Evolutionary conservation across 345 rosid genomes (phyloP).

Genomic region (Eutrema heterophyllum): DNA sequence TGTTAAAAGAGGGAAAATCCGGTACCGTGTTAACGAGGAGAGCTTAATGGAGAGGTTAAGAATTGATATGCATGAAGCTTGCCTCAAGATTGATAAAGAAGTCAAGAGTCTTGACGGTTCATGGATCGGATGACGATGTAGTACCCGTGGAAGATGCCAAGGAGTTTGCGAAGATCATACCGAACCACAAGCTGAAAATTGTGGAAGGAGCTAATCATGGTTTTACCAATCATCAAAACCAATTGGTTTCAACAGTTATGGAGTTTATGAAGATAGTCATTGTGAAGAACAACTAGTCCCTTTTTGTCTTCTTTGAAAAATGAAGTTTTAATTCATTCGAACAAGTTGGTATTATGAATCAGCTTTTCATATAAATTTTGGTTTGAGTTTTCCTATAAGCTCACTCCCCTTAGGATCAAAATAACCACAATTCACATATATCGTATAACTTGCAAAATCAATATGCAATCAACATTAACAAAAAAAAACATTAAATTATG

Average conservation of each 20-base stretch:
- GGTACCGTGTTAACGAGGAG: neutral
- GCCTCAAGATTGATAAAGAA: slow-evolving; percentile 43
- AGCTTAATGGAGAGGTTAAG: neutral
- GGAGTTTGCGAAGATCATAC: slow-evolving; percentile 38
- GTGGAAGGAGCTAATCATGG: slow-evolving; percentile 53
- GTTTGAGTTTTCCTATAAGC: too few species aligned
- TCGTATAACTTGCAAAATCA: too few species aligned
- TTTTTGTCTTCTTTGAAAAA: neutral
- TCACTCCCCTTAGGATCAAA: too few species aligned
- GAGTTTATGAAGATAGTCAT: slow-evolving; percentile 36
- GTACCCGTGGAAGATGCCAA: slow-evolving; percentile 50
- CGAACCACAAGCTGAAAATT: slow-evolving; percentile 49
- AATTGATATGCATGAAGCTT: slow-evolving; percentile 51
- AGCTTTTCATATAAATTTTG: neutral
- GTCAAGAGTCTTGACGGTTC: slow-evolving; percentile 78
- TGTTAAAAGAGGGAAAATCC: neutral
- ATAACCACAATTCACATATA: too few species aligned
- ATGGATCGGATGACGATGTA: slow-evolving; percentile 49
- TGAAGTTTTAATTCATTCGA: too few species aligned
- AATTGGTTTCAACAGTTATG: slow-evolving; percentile 38
- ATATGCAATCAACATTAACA: too few species aligned
- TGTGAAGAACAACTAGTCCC: neutral
- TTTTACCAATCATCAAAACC: slow-evolving; percentile 45
- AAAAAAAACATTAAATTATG: too few species aligned
- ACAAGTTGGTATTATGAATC: neutral